A percentile compares a stretch with the other conserved stretches of the same genome.
Conservation (phyloP, 768 basidiomycete genomes). For the Boletus fagicola region DNA sequence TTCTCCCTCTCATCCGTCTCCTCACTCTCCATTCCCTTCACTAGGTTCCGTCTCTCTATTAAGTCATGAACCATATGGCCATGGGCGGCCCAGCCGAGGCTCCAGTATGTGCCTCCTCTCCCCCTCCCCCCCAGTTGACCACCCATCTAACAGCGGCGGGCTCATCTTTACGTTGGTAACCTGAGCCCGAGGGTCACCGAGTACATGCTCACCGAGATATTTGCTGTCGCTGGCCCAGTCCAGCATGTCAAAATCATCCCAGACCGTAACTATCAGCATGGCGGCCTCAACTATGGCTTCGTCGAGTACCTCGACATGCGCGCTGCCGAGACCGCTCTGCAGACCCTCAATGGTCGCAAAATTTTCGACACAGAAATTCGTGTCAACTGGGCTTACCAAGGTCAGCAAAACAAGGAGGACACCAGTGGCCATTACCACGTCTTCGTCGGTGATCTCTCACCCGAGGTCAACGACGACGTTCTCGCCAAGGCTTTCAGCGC, state of each 20-base stretch:
- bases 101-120: conserved; percentile 50
- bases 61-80: conserved; percentile 72
- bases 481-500: conserved; percentile 96
- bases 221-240: conserved; percentile 94
- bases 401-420: conserved; percentile 98
- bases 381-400: conserved; percentile 99
- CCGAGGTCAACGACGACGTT: conserved; percentile 97
- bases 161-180: conserved; percentile 99
- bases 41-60: conserved; percentile 36
- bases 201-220: conserved; percentile 98
- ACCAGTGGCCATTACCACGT: conserved; percentile 97
- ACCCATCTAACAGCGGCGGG: conserved; percentile 60
- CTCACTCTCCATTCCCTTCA: conserved; percentile 11
- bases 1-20: conserved; percentile 8
- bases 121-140: neutral
- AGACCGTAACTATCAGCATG: conserved; percentile 98
- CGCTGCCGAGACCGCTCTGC: conserved; percentile 96
- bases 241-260: conserved; percentile 99
- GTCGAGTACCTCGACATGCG: conserved; percentile 99
- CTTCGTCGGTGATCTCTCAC: conserved; percentile 99
- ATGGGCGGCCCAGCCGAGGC: conserved; percentile 72
- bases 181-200: conserved; percentile 96
- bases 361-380: conserved; percentile 99
- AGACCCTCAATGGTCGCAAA: conserved; percentile 97
- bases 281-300: conserved; percentile 98